These are phyloP conservation scores for Penicillium egyptiacum DNA, from an alignment of 495 filamentous ascomycete species.

Conservation along the genomic window DNA sequence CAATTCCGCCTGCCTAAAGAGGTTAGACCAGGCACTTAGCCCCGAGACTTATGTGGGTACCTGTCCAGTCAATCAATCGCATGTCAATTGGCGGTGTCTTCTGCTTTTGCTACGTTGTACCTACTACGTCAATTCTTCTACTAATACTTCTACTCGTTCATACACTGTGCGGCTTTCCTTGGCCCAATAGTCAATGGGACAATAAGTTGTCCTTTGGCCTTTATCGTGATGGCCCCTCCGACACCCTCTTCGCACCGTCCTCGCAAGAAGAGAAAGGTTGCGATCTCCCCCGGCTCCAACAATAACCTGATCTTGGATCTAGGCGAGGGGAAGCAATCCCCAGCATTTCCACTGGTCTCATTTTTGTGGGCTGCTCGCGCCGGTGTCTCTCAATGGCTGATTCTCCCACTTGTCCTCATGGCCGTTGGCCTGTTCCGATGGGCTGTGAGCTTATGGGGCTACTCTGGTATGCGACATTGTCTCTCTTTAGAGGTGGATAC, in stretches of 20 bases:
- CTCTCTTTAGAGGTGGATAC: neutral
- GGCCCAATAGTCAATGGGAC: conserved; percentile 30
- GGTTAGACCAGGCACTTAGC: conserved; percentile 22
- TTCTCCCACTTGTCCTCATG: conserved; percentile 85
- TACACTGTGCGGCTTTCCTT: neutral
- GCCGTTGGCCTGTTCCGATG: conserved; percentile 87
- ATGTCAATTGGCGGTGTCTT: conserved; percentile 13
- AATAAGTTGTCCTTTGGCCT: conserved; percentile 14
- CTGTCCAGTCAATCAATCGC: conserved; percentile 3
- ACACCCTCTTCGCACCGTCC: conserved; percentile 53
- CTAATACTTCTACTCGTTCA: neutral
- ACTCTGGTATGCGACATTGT: conserved; percentile 66
- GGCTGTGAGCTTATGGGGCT: conserved; percentile 88
- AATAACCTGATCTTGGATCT: conserved; percentile 50
- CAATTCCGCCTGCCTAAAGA: conserved; percentile 26
- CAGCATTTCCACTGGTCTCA: conserved; percentile 82
- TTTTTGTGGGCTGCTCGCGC: conserved; percentile 89
- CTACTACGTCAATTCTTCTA: neutral
- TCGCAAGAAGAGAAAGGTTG: conserved; percentile 57
- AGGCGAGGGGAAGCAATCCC: conserved; percentile 39
- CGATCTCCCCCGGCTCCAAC: conserved; percentile 49
- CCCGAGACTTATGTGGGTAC: conserved; percentile 21
- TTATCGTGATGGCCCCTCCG: conserved; percentile 33
- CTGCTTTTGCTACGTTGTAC: neutral
- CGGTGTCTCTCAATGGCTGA: conserved; percentile 87